Evolutionary conservation across 352 stramenopile species (phyloP).

Genomic region (Pythium monospermum): DNA sequence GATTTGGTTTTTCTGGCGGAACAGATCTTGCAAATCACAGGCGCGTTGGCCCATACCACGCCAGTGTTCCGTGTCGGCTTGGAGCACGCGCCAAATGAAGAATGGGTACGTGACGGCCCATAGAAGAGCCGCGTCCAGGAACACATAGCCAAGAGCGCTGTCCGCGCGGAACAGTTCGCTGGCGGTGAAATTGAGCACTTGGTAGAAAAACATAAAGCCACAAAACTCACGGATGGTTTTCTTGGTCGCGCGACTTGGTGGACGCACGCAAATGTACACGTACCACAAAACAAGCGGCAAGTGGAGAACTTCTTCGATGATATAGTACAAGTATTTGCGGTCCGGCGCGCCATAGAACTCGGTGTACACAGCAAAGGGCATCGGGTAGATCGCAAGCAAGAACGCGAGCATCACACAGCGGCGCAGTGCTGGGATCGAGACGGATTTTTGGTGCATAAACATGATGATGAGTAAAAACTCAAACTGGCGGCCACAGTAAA

Average conservation of each 20-base stretch:
- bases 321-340: slow-evolving; percentile 4
- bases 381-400: slow-evolving; percentile 31
- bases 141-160: slow-evolving; percentile 6
- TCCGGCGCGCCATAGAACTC: slow-evolving; percentile 12
- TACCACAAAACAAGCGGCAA: slow-evolving; percentile 12
- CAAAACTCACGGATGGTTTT: slow-evolving; percentile 14
- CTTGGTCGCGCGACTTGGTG: slow-evolving; percentile 10
- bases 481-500: slow-evolving; percentile 51
- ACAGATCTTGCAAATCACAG: slow-evolving; percentile 21
- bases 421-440: slow-evolving; percentile 38
- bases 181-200: slow-evolving; percentile 13
- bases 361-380: slow-evolving; percentile 18
- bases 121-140: slow-evolving; percentile 16
- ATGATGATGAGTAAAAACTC: slow-evolving; percentile 41
- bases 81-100: slow-evolving; percentile 32
- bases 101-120: slow-evolving; percentile 28
- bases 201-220: slow-evolving; percentile 21
- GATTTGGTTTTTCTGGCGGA: slow-evolving; percentile 24
- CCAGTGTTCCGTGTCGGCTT: slow-evolving; percentile 32
- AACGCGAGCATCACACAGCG: slow-evolving; percentile 35
- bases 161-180: slow-evolving; percentile 8
- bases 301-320: slow-evolving; percentile 2
- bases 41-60: slow-evolving; percentile 24
- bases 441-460: slow-evolving; percentile 55
- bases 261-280: slow-evolving; percentile 17